Evolutionary conservation across 768 basidiomycete genomes (phyloP).

Genomic region (Daedaleopsis nitida): DNA sequence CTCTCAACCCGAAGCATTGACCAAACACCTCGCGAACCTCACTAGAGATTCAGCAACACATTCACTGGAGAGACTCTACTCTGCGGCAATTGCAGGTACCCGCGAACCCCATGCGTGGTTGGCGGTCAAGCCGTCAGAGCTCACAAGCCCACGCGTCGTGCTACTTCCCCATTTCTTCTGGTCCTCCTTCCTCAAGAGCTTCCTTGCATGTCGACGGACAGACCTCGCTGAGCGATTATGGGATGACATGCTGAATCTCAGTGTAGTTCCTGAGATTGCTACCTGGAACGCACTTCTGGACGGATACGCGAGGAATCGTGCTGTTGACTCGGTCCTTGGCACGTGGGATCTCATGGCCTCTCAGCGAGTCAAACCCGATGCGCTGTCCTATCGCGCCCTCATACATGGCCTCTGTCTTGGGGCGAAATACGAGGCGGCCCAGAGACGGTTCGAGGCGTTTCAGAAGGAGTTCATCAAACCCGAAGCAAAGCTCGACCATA

Average conservation of each 20-base stretch:
- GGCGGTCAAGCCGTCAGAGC: slow-evolving; percentile 37
- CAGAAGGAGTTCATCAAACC: slow-evolving; percentile 35
- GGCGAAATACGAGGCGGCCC: slow-evolving; percentile 51
- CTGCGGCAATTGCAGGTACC: slow-evolving; percentile 51
- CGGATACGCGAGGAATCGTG: slow-evolving; percentile 54
- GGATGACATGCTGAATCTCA: slow-evolving; percentile 60
- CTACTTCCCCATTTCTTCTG: slow-evolving; percentile 60
- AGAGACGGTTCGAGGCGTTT: slow-evolving; percentile 54
- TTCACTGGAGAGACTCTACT: slow-evolving; percentile 51
- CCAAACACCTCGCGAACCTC: slow-evolving; percentile 52
- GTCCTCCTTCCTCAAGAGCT: slow-evolving; percentile 66
- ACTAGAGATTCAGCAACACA: slow-evolving; percentile 35
- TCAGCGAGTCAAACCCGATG: slow-evolving; percentile 59
- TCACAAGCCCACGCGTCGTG: slow-evolving; percentile 37
- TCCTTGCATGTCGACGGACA: slow-evolving; percentile 54
- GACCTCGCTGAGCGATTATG: slow-evolving; percentile 67
- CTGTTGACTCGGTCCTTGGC: slow-evolving; percentile 52
- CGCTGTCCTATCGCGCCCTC: slow-evolving; percentile 67
- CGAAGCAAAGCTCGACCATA: background rate
- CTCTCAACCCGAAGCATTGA: slow-evolving; percentile 48
- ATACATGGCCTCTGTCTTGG: slow-evolving; percentile 61
- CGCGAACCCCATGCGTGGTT: slow-evolving; percentile 55
- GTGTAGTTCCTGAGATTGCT: slow-evolving; percentile 51
- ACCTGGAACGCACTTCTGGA: slow-evolving; percentile 77
- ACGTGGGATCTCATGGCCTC: slow-evolving; percentile 67